Percentiles rank a stretch among this genome's conserved stretches.
phyloP scores from a whole-genome alignment of 2,329 filamentous ascomycete genomes.

The Trichoderma sp. region DNA sequence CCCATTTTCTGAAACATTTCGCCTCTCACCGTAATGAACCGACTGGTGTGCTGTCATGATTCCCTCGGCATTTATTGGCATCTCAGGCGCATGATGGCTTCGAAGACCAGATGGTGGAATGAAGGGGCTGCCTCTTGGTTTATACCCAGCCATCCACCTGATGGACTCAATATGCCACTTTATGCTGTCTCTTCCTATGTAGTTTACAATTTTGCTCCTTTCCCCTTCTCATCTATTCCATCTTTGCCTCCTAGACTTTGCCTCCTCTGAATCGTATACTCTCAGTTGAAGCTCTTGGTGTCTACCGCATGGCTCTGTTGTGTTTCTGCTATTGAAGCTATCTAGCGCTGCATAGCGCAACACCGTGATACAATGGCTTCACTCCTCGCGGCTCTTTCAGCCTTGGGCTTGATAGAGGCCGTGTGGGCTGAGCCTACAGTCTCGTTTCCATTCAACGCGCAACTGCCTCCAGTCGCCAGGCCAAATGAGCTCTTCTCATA shows the following conservation, averaged over 20 bases:
- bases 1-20: constrained; percentile 31
- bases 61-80: constrained; percentile 18
- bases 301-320: background rate
- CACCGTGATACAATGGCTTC: constrained; percentile 31
- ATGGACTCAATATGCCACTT: constrained; percentile 25
- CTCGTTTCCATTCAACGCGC: constrained; percentile 76
- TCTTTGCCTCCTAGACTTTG: background rate
- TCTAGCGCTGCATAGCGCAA: constrained; percentile 23
- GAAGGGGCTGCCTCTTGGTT: constrained; percentile 30
- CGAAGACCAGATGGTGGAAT: constrained; percentile 34
- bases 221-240: constrained; percentile 5
- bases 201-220: constrained; percentile 16
- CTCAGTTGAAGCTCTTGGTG: background rate
- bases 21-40: constrained; percentile 33
- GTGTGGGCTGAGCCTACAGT: constrained; percentile 41
- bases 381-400: constrained; percentile 27
- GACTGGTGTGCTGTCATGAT: background rate
- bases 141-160: constrained; percentile 32
- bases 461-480: constrained; percentile 76
- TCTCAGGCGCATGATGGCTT: constrained; percentile 25
- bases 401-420: constrained; percentile 31
- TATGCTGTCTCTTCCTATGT: background rate
- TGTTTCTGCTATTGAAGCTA: constrained; percentile 20
- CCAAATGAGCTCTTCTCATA: constrained; percentile 66
- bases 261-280: background rate